Base-by-base conservation (phyloP, 305 asterid genomes). In the Fraxinus baroniana region DNA sequence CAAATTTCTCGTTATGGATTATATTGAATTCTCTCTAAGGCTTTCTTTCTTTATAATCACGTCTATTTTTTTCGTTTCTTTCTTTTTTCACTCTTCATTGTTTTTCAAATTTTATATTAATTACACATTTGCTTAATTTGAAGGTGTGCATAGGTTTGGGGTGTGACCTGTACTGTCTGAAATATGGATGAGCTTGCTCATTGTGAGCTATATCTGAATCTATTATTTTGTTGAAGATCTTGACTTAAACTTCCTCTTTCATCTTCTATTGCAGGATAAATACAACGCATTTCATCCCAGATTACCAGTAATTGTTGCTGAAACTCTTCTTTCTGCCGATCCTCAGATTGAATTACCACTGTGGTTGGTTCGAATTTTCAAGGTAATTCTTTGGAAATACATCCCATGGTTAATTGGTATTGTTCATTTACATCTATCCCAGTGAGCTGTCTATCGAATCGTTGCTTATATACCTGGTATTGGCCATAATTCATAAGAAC, bases 281-380 rank as follows among this genome's bases (percentile, higher is more conserved):
- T 94, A 96, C 88, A 89, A 78, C 78, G 77, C 86, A 74, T 89
- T 88, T 86, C 98, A 96, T 87, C 94, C 97, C 76, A 89, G 96
- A 86, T 88, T 96, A 85, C 98, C 99, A 37, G 84, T 89, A 80
- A 80, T 93, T 87, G 98, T 94, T 81, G 98, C 99, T 30, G 95
- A 92, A 77, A 91, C 98, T 82, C 99, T 95, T 82, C 97, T 96
- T 82, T 93, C 95, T 18, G 87, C 93, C 87, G 99, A 96, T 92
- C 89, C 95, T 86, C 97, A 90, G 87, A 90, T 94, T 83, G 98
- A 92, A 78, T 85, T 96, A 81, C 99, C 98, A 30, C 94, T 96
- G 83, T 96, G 99, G 99, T 80, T 96, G 93, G 93, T 94, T 86
- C 93, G 90, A 76, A 88, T 89, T 87, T 93, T 96, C 87, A 94